Evolutionary conservation across 2,329 filamentous ascomycete species (phyloP), one percentile per base, ranked within the genome.

Genomic region (Leptographium procerum): DNA sequence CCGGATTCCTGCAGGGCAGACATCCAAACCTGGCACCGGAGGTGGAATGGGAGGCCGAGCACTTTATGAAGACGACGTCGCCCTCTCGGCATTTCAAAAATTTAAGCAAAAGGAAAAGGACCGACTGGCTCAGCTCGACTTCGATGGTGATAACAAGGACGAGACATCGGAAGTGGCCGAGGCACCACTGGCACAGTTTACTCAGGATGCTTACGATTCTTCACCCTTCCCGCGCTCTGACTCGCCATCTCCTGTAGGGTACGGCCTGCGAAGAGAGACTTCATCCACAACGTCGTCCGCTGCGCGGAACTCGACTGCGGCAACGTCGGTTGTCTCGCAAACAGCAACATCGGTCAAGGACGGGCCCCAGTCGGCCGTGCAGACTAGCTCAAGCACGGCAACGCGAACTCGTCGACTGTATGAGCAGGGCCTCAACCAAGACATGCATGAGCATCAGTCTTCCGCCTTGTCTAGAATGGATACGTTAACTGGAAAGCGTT

Each of bases 21-120:
- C 76, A 2, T 76, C 76, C 4, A 74, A 76, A 36, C 76, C 73
- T 7, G 59, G 62, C 0, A 58, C 63, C 5, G 68, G 76, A n/a
- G 79, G 76, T 24, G 79, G 77, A 52, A 81, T 89, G 77, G 74
- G 77, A 52, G 88, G 81, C 28, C 85, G 83, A 63, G 79, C 85
- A 0, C 71, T 96, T 2, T 97, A 96, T 67, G 91, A 95, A 29
- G 86, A 94, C 64, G 94, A 99, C 70, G 82, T 96, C 22, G 82
- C 85, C 29, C 74, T 87, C 69, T 95, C 91, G 2, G 80, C 88
- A 10, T 96, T 96, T 66, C 91, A 95, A 66, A 87, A 82, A 66
- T 83, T 89, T 73, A 80, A 85, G 58, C 77, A 79, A 60, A 73
- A 78, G 28, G 83, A 87, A 62, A 83, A 75, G 66, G 76, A 79